These are phyloP conservation scores for Sesbania bispinosa DNA, from an alignment of 306 rosid species.

Conservation along the genomic window DNA sequence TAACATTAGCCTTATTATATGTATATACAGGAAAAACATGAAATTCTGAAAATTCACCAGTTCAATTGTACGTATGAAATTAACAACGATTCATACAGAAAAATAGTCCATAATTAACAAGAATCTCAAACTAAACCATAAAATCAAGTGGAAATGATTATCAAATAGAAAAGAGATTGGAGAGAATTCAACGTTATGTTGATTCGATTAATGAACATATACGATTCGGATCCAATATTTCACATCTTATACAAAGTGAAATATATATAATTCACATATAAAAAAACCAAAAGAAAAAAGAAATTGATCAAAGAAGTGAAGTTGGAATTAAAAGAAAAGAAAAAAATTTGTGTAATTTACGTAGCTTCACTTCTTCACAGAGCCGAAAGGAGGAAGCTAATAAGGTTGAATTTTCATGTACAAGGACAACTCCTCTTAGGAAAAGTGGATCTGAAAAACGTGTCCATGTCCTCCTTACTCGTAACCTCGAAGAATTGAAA, in stretches of 20 bases:
- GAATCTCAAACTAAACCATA: not conserved
- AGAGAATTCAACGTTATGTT: conserved; percentile 28
- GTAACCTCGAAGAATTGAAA: conserved; percentile 27
- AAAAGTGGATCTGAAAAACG: conserved; percentile 41
- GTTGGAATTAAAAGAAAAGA: not conserved
- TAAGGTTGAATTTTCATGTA: conserved; percentile 25
- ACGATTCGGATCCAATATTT: conserved; percentile 36
- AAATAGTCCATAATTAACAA: not conserved
- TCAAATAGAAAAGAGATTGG: not conserved
- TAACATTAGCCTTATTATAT: not conserved
- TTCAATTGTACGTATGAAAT: not conserved
- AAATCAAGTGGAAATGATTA: not conserved
- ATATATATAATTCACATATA: conserved; percentile 9
- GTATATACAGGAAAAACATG: no score
- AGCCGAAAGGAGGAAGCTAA: not conserved
- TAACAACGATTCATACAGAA: not conserved
- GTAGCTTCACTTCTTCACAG: conserved; percentile 1
- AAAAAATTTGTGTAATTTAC: conserved; percentile 36
- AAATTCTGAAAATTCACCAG: not conserved
- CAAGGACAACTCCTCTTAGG: conserved; percentile 37
- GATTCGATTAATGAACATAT: conserved; percentile 33
- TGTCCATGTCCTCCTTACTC: conserved; percentile 33
- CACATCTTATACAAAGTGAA: conserved; percentile 40
- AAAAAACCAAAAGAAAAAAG: not conserved
- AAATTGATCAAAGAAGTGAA: conserved; percentile 3